Base-by-base conservation (phyloP, 75 land plant species). In the Cunninghamia lanceolata region DNA sequence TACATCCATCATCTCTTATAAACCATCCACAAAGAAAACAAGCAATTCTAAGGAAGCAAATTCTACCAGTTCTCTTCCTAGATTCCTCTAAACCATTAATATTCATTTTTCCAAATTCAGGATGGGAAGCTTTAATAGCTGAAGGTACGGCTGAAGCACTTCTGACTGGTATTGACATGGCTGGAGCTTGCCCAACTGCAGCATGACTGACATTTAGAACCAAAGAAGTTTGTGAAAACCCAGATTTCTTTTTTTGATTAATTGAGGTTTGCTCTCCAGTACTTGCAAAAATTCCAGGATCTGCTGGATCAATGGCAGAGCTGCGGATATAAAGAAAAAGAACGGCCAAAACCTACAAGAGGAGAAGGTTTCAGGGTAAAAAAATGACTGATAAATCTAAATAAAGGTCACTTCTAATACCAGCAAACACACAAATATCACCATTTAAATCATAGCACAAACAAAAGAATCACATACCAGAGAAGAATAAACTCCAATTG, bases 231-330 rank as follows among this genome's bases (percentile, higher is more conserved):
- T 88, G 73, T 56, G 88, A 50, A 82, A 91, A 82, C 11, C 63
- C 77, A 76, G 83, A 89, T 28, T 91, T 87, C 68, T 85, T 85
- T 50, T 89, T 88, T 21, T 88, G 85, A 40, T 86, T 82, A 77
- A 86, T 53, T 46, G 82, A 43, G 14, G 63, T 25, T 45, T 87
- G 83, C 75, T 78, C n/a, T 36, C 86, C 87, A 89, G 88, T 91
- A 82, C 85, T 89, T n/a, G 75, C 56, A 88, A 93, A 88, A 11
- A 95, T 94, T 38, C 95, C 94, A 75, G 99, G 94, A 89, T 96
- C 99, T 81, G 97, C 94, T 71, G 99, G 99, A 85, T 97, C 90
- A 45, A 97, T 97, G 68, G 94, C 94, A 80, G 99, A 93, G 76
- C 95, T 92, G 19, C 97, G 91, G 19, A 95, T 90, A 85, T 97